Evolutionary conservation across 257 asterid genomes (phyloP), one percentile per base, ranked within the genome.

Genomic region (Nicotiana undulata): DNA sequence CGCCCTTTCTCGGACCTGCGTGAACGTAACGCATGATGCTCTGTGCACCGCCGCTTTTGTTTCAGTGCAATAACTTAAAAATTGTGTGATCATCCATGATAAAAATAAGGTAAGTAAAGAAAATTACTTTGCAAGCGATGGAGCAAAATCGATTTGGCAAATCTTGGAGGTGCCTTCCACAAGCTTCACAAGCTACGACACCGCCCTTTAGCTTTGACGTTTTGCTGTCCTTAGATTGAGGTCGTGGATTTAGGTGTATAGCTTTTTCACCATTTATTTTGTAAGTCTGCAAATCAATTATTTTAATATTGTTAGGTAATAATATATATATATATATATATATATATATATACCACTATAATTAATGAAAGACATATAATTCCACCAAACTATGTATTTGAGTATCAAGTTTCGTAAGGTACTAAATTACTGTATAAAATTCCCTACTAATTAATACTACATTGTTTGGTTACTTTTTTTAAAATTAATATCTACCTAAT

Each of bases 181-280:
- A 92, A 64, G 93, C 86, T 82, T 88, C 87, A 75, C 97, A 92
- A 79, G 84, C 59, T 65, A 90, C 49, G 12, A 40, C 82, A 24
- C 90, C 88, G 5, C 89, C 80, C 67, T 90, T 92, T 58, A 87
- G 67, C 79, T 90, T 91, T 52, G 90, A 79, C 63, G 76, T 64
- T 82, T 88, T 92, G 80, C 82, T 76, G 28, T 90, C 92, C 80
- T 91, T 91, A 9, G 80, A 85, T 60, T 88, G 96, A 58, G 93
- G 93, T 75, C 97, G 86, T 40, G 96, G 93, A 82, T 92, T 90
- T 88, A 92, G 72, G 80, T 92, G 97, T 6, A 92, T 86, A n/a
- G 97, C 97, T 76, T 91, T 91, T 76, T 91, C 93, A 22, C 96
- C 96, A 75, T 92, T 92, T 63, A 90, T 91, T 84, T 92, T 92